These are phyloP conservation scores for Acanthamoeba divionensis DNA, from an alignment of 208 protist species.

Conservation along the genomic window DNA sequence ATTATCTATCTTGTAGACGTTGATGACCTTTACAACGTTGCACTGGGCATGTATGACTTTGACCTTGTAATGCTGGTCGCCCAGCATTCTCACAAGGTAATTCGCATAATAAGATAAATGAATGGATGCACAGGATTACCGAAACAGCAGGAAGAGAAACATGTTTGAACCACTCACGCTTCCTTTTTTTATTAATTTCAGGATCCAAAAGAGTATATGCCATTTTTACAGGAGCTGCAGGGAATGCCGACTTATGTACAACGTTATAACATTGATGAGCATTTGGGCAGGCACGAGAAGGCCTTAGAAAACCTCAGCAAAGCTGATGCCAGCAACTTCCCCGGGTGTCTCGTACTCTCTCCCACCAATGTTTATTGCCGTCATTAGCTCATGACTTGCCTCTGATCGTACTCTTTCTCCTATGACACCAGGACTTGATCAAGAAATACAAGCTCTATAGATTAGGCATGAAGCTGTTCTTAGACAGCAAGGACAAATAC, in stretches of 20 bases:
- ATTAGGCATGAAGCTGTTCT: slow-evolving; percentile 30
- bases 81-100: slow-evolving; percentile 68
- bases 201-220: slow-evolving; percentile 78
- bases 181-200: slow-evolving; percentile 47
- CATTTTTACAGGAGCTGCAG: slow-evolving; percentile 69
- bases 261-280: slow-evolving; percentile 70
- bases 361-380: too few relatives aligned
- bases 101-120: not conserved
- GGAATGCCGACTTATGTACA: slow-evolving; percentile 48
- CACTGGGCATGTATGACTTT: slow-evolving; percentile 77
- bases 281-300: slow-evolving; percentile 56
- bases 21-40: slow-evolving; percentile 70
- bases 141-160: not conserved
- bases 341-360: not conserved
- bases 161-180: not conserved
- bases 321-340: not conserved
- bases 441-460: slow-evolving; percentile 43
- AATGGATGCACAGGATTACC: not conserved
- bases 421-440: not conserved
- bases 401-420: too few relatives aligned
- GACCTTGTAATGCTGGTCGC: slow-evolving; percentile 76
- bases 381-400: too few relatives aligned
- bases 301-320: slow-evolving; percentile 62
- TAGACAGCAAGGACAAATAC: not conserved
- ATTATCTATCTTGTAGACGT: slow-evolving; percentile 72